Evolutionary conservation across 2,329 filamentous ascomycete species (phyloP).

Genomic region (Colletotrichum viniferum): DNA sequence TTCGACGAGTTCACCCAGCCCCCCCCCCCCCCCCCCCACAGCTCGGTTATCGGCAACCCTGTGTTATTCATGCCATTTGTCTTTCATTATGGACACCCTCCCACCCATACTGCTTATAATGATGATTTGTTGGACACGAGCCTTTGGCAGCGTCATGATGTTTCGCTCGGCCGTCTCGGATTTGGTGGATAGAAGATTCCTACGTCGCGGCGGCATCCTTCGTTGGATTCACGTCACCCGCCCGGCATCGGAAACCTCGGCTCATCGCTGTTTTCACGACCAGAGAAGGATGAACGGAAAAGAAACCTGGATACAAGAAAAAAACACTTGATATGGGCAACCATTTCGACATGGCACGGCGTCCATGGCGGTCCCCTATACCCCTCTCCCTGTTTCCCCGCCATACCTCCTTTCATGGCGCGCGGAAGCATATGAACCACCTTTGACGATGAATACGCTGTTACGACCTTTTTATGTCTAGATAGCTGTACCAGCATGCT

Average conservation of each 20-base stretch:
- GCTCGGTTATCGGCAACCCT: slow-evolving; percentile 18
- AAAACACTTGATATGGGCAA: slow-evolving; percentile 43
- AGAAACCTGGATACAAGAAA: slow-evolving; percentile 45
- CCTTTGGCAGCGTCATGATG: slow-evolving; percentile 22
- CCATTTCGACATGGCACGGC: slow-evolving; percentile 40
- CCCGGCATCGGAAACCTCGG: slow-evolving; percentile 15
- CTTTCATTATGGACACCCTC: slow-evolving; percentile 22
- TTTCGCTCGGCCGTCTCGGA: slow-evolving; percentile 21
- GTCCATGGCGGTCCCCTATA: slow-evolving; percentile 32
- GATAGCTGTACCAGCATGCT: slow-evolving; percentile 42
- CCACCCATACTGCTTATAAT: slow-evolving; percentile 41
- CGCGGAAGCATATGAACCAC: slow-evolving; percentile 22
- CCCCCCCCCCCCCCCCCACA: neutral
- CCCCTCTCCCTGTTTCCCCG: slow-evolving; percentile 23
- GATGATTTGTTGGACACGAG: slow-evolving; percentile 31
- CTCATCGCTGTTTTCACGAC: slow-evolving; percentile 30
- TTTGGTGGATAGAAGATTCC: slow-evolving; percentile 41
- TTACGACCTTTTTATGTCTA: slow-evolving; percentile 50
- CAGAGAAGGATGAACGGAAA: slow-evolving; percentile 38
- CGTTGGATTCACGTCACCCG: slow-evolving; percentile 13
- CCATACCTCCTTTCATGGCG: slow-evolving; percentile 19
- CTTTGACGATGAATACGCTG: slow-evolving; percentile 50
- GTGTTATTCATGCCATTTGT: slow-evolving; percentile 20
- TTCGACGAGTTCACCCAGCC: slow-evolving; percentile 20
- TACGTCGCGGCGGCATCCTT: slow-evolving; percentile 14